Percentiles rank a stretch among this genome's conserved stretches.
Conservation (phyloP, 164 flowering plant genomes). For the Piper longum region DNA sequence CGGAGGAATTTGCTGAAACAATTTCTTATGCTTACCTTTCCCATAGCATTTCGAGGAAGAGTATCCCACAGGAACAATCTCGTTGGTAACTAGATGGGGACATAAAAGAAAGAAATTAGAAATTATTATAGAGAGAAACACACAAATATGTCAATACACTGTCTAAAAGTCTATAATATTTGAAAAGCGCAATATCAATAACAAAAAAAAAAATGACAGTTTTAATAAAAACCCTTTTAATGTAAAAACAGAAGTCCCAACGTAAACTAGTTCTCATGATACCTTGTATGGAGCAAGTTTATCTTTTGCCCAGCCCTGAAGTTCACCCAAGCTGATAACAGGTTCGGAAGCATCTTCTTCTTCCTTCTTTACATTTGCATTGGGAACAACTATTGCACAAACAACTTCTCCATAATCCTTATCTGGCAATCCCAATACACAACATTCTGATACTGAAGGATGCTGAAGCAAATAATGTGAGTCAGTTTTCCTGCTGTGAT, state of each 20-base stretch:
- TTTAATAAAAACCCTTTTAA: too few species aligned
- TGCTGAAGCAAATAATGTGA: slow-evolving; percentile 31
- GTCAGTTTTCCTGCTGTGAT: not conserved
- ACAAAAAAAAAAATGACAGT: too few species aligned
- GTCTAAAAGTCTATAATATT: too few species aligned
- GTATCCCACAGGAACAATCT: slow-evolving; percentile 65
- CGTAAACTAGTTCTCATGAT: not conserved
- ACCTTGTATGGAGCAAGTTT: slow-evolving; percentile 98
- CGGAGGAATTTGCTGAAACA: not conserved
- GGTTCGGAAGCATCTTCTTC: slow-evolving; percentile 45
- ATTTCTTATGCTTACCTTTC: slow-evolving; percentile 42
- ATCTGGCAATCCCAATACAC: slow-evolving; percentile 86
- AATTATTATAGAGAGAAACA: too few species aligned
- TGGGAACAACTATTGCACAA: slow-evolving; percentile 60
- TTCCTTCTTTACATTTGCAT: slow-evolving; percentile 34
- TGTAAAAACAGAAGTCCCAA: not conserved
- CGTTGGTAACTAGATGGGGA: slow-evolving; percentile 53
- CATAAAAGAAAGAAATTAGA: not conserved
- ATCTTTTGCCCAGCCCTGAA: slow-evolving; percentile 75
- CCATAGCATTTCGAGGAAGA: slow-evolving; percentile 92
- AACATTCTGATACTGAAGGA: slow-evolving; percentile 71
- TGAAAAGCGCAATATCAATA: too few species aligned
- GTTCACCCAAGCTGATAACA: slow-evolving; percentile 63
- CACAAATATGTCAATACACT: not conserved
- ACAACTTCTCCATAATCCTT: slow-evolving; percentile 81